phyloP scores from a whole-genome alignment of 2,329 filamentous ascomycete genomes.

The Rhinocladiella similis region DNA sequence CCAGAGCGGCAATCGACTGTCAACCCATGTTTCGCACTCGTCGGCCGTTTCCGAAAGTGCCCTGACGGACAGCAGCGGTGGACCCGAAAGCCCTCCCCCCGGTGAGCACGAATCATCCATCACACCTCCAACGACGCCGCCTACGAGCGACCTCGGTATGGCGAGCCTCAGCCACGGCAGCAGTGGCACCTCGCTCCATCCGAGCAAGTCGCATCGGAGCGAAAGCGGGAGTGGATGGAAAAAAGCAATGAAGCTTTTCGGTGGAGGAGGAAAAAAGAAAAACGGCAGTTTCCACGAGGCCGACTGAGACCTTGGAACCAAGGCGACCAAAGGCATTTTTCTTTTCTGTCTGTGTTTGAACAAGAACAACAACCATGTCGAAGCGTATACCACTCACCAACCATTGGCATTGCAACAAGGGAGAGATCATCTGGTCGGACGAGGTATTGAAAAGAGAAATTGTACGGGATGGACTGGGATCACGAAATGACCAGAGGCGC shows the following conservation, averaged over 20 bases:
- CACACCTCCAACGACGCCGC: slow-evolving; percentile 54
- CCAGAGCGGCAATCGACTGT: slow-evolving; percentile 32
- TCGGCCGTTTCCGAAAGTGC: slow-evolving; percentile 41
- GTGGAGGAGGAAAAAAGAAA: slow-evolving; percentile 30
- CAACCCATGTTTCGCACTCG: slow-evolving; percentile 35
- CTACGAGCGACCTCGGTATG: slow-evolving; percentile 42
- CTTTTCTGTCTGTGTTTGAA: neutral
- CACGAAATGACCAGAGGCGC: neutral
- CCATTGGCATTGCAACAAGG: neutral
- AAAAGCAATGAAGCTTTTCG: slow-evolving; percentile 50
- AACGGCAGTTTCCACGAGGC: slow-evolving; percentile 26
- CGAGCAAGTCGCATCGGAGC: slow-evolving; percentile 43
- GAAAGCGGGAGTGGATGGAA: slow-evolving; percentile 50
- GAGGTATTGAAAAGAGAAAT: neutral
- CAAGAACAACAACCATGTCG: neutral
- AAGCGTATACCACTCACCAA: neutral
- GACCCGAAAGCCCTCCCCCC: slow-evolving; percentile 41
- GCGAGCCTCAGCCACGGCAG: slow-evolving; percentile 18
- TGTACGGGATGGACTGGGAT: neutral
- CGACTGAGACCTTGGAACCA: neutral
- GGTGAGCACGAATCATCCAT: slow-evolving; percentile 42
- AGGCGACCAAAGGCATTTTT: neutral
- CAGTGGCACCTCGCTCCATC: slow-evolving; percentile 30
- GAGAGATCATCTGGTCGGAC: neutral
- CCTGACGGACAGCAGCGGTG: slow-evolving; percentile 49